Percentiles rank a stretch among this genome's conserved stretches.
Conservation (phyloP, 768 basidiomycete genomes). For the Hypsizygus marmoreus region DNA sequence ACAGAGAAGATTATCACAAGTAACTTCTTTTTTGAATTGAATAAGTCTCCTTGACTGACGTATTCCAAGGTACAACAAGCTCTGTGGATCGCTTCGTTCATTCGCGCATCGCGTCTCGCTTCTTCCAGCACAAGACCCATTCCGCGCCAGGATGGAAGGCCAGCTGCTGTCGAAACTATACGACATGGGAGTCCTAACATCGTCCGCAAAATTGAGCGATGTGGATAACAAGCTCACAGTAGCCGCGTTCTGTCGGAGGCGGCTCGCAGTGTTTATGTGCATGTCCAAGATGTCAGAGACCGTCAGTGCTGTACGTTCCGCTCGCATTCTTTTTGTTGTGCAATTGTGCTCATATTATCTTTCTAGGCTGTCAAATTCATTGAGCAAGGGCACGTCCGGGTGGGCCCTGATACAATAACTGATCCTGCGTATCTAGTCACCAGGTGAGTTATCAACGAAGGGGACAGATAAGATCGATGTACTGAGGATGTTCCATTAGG, state of each 20-base stretch:
- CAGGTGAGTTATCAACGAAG: conserved; percentile 51
- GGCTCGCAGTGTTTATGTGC: conserved; percentile 91
- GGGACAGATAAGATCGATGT: too few species aligned
- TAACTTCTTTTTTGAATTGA: conserved; percentile 28
- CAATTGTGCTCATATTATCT: conserved; percentile 4
- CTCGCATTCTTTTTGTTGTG: conserved; percentile 6
- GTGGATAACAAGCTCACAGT: conserved; percentile 97
- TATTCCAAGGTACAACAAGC: conserved; percentile 79
- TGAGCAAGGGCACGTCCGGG: conserved; percentile 97
- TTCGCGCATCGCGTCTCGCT: conserved; percentile 86
- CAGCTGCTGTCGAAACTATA: conserved; percentile 93
- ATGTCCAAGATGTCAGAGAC: conserved; percentile 94
- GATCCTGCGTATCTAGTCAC: conserved; percentile 97
- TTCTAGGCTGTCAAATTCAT: conserved; percentile 93
- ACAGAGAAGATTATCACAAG: conserved; percentile 95
- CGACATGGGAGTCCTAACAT: conserved; percentile 92
- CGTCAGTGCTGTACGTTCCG: conserved; percentile 78
- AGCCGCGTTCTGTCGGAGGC: conserved; percentile 87
- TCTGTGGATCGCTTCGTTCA: conserved; percentile 84
- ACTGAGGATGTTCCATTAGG: conserved; percentile 37
- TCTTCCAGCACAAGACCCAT: conserved; percentile 88
- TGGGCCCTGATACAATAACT: conserved; percentile 93
- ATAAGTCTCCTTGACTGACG: neutral
- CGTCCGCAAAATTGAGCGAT: conserved; percentile 87
- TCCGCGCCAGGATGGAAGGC: conserved; percentile 80